Evolutionary conservation across 345 rosid species (phyloP).

Genomic region (Populus ilicifolia): DNA sequence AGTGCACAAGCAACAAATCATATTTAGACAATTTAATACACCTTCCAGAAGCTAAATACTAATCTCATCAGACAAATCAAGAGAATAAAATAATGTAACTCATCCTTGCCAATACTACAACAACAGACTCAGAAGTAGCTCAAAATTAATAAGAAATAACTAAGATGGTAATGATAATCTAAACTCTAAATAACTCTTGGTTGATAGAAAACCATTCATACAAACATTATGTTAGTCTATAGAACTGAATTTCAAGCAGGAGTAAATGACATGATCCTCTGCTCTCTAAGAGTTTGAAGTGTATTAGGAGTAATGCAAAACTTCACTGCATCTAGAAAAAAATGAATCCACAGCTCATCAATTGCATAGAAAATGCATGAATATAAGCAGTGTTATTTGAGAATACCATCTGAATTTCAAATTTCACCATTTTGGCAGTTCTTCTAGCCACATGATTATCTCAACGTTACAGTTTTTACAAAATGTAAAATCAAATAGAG

Average conservation of each 20-base stretch:
- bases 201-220: not conserved
- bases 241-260: not conserved
- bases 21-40: not conserved
- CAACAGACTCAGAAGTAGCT: not conserved
- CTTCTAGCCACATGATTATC: not conserved
- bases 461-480: not conserved
- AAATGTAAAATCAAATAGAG: not conserved
- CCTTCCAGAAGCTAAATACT: not conserved
- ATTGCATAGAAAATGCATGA: not conserved
- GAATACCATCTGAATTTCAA: not conserved
- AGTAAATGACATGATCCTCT: not conserved
- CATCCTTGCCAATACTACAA: not conserved
- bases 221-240: not conserved
- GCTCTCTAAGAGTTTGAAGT: not conserved
- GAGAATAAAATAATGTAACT: not conserved
- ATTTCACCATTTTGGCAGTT: not conserved
- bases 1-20: not conserved
- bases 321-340: not conserved
- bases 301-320: not conserved
- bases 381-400: not conserved
- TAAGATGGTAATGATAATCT: not conserved
- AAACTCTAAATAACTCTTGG: not conserved
- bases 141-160: not conserved
- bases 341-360: not conserved
- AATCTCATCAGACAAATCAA: not conserved